These are phyloP conservation scores for Daldinia bambusicola DNA, from an alignment of 495 filamentous ascomycete species.

Conservation along the genomic window DNA sequence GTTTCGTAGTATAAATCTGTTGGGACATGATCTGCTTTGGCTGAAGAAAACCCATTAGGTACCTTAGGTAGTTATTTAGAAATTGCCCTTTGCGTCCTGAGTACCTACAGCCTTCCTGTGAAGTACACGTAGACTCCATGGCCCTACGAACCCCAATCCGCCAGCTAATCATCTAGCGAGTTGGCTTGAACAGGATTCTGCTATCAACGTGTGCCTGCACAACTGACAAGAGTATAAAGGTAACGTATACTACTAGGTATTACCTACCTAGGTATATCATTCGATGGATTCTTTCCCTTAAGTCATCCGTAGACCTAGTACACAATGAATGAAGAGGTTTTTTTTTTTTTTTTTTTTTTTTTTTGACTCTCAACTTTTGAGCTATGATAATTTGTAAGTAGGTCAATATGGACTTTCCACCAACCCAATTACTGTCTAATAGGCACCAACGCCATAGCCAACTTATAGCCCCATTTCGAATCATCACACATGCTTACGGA, in stretches of 20 bases:
- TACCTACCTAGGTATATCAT: not conserved
- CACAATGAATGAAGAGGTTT: not conserved
- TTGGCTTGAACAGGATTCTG: not conserved
- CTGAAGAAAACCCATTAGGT: not conserved
- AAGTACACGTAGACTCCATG: too few species aligned
- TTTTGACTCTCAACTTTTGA: not conserved
- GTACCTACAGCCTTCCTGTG: not conserved
- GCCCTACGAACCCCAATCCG: too few species aligned
- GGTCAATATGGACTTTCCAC: not conserved
- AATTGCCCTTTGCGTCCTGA: not conserved
- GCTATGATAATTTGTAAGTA: not conserved
- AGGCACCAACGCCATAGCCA: not conserved
- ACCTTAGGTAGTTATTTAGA: not conserved
- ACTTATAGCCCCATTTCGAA: not conserved
- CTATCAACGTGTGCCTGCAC: not conserved
- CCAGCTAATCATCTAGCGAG: too few species aligned
- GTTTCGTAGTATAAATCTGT: not conserved
- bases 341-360: too few species aligned
- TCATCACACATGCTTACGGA: not conserved
- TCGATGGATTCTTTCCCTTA: too few species aligned
- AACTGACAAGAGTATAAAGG: not conserved
- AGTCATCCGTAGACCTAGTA: not conserved
- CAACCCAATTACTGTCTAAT: not conserved
- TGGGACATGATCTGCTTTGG: not conserved
- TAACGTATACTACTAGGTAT: too few species aligned